These are phyloP conservation scores for Debaryomycetaceae sp. DNA, from an alignment of 1,139 yeast species.

Conservation along the genomic window DNA sequence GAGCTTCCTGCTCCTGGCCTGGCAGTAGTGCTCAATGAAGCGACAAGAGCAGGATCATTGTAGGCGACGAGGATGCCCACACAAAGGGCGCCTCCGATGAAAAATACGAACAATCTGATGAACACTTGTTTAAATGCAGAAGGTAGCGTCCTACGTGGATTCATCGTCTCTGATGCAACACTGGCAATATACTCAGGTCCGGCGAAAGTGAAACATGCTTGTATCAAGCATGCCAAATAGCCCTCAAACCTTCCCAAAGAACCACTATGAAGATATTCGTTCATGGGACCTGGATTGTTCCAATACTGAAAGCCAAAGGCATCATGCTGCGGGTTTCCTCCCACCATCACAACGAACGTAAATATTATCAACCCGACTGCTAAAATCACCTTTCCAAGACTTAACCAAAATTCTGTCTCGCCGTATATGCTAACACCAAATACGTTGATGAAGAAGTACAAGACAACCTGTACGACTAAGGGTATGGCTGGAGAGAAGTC, in stretches of 20 bases:
- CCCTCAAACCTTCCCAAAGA: slow-evolving; percentile 19
- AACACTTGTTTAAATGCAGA: slow-evolving; percentile 32
- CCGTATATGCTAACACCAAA: slow-evolving; percentile 67
- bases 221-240: slow-evolving; percentile 14
- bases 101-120: slow-evolving; percentile 27
- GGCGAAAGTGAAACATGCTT: slow-evolving; percentile 18
- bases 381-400: slow-evolving; percentile 45
- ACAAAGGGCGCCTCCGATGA: slow-evolving; percentile 29
- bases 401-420: slow-evolving; percentile 62
- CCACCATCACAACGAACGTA: slow-evolving; percentile 19
- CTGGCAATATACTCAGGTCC: slow-evolving; percentile 18
- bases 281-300: slow-evolving; percentile 20
- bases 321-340: slow-evolving; percentile 19
- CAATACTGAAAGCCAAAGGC: slow-evolving; percentile 18
- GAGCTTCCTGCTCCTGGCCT: slow-evolving; percentile 26
- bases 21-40: slow-evolving; percentile 23
- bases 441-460: slow-evolving; percentile 56
- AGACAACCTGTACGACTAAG: slow-evolving; percentile 51
- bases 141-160: slow-evolving; percentile 30
- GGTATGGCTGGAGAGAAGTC: slow-evolving; percentile 63
- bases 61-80: slow-evolving; percentile 35
- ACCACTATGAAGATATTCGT: slow-evolving; percentile 10
- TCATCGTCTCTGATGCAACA: slow-evolving; percentile 22
- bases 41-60: slow-evolving; percentile 26
- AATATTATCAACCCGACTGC: slow-evolving; percentile 15